Evolutionary conservation across 2,329 filamentous ascomycete genomes (phyloP), one percentile per base, ranked within the genome.

Genomic region (Zelopaecilomyces penicillatus): DNA sequence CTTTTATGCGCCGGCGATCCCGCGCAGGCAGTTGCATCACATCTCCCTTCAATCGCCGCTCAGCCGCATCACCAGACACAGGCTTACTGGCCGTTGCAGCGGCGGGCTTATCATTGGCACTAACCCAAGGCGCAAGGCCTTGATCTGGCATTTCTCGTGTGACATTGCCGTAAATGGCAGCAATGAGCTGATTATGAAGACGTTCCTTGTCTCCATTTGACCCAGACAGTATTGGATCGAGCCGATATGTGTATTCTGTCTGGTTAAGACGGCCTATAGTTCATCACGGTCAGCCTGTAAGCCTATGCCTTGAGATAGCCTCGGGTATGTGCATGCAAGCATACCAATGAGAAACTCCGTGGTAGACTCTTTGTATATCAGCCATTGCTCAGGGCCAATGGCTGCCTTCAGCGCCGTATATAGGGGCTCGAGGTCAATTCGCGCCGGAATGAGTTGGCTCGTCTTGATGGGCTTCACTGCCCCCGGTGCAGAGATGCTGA

Each of bases 1-100:
- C 80, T 54, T 85, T 85, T 55, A 85, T 76, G 46, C 81, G 73
- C 63, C 80, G 69, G 51, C 82, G 70, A 57, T 85, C 81, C 52
- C 79, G 71, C 46, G 71, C 78, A n/a, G 78, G 80, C 37, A 85
- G 69, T 56, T 82, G 78, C 82, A 85, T 85, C 48, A 85, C 78
- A 57, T 84, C 80, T 53, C 75, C 78, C 66, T 85, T 85, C 40
- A 85, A 61, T 52, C 74, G 73, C 54, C 80, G 71, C 63, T 85
- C 81, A 32, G 76, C 73, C 31, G 81, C 78, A 69, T 85, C 81
- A 29, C 79, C 79, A 29, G 75, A 78, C 39, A 79, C 72, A 26
- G 78, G 76, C 59, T 85, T 85, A 52, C 68, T 75, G 50, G 75
- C 75, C 30, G 74, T 66, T 36, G 69, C 70, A 8, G 75, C 65